These are phyloP conservation scores for Dalbergia oliveri DNA, from an alignment of 306 rosid genomes.

Conservation along the genomic window DNA sequence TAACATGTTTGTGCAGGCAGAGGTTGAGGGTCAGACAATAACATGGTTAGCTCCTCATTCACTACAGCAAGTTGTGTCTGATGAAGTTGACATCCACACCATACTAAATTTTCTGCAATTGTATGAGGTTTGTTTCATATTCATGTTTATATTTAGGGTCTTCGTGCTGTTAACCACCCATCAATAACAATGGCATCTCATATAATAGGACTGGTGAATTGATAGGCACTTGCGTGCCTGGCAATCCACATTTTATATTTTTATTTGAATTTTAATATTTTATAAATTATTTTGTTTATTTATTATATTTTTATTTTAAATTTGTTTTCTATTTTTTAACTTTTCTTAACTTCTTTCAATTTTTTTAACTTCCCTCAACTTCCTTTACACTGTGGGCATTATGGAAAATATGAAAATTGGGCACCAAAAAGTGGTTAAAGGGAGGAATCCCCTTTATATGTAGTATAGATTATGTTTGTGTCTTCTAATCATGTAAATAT, in stretches of 20 bases:
- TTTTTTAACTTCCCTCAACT: too few relatives aligned
- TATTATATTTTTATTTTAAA: too few relatives aligned
- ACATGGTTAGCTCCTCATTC: slow-evolving; percentile 97
- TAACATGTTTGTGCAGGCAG: slow-evolving; percentile 67
- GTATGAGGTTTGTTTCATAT: slow-evolving; percentile 67
- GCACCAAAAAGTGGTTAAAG: too few relatives aligned
- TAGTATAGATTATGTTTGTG: neutral
- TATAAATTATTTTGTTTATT: too few relatives aligned
- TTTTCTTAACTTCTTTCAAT: too few relatives aligned
- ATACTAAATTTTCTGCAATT: slow-evolving; percentile 83
- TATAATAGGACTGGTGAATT: neutral
- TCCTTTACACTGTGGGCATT: too few relatives aligned
- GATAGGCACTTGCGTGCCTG: too few relatives aligned
- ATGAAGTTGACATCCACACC: slow-evolving; percentile 76
- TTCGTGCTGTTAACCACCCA: slow-evolving; percentile 11
- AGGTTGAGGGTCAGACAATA: slow-evolving; percentile 77
- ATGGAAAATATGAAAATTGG: too few relatives aligned
- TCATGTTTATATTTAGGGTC: neutral
- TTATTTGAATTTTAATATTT: too few relatives aligned
- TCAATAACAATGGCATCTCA: neutral
- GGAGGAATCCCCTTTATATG: too few relatives aligned
- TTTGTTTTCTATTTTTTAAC: too few relatives aligned
- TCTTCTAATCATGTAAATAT: slow-evolving; percentile 5
- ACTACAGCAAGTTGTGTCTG: slow-evolving; percentile 85
- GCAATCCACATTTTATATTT: too few relatives aligned